Base-by-base conservation (phyloP, 2,329 filamentous ascomycete species). In the Lecanicillium sp. region DNA sequence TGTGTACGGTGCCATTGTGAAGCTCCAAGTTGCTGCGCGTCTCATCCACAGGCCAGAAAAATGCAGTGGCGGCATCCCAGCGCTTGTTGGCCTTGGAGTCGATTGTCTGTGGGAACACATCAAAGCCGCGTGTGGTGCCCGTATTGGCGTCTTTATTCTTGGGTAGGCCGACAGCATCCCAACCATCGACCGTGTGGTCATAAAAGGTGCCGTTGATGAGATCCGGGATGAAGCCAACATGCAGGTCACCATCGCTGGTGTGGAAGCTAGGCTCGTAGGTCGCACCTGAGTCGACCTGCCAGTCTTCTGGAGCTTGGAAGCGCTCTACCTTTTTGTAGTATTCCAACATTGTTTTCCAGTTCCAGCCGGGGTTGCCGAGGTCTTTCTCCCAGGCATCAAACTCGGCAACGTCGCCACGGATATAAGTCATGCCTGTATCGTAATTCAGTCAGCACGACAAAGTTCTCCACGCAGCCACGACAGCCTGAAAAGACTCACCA, bases 361-460 rank as follows among this genome's bases (percentile, higher is more conserved):
- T 62, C 67, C 66, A 69, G 10, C 64, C 65, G 2, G 51, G 37
- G 39, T 67, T 69, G 2, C 65, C 66, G 2, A 69, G 51, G 1
- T 47, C 43, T 9, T 40, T 2, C 41, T 65, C 64, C 65, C 65
- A 70, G 4, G 59, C 59, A 39, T 69, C 60, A 29, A 66, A 60
- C 36, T 70, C 56, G 2, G 59, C 51, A 7, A 51, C 53, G 38
- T 66, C 57, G 2, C 62, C 65, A n/a, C 66, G 58, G 15, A 69
- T 59, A 40, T 68, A 71, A 11, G 62, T 60, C 67, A 69, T 65
- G 14, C 64, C 64, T 60, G 44, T n/a, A n/a, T n/a, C n/a, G n/a
- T n/a, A n/a, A n/a, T n/a, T n/a, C n/a, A n/a, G n/a, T n/a, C n/a
- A n/a, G n/a, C n/a, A n/a, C n/a, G n/a, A n/a, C n/a, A n/a, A n/a